Evolutionary conservation across 2,329 filamentous ascomycete genomes (phyloP).

Genomic region (Neonectria coccinea): DNA sequence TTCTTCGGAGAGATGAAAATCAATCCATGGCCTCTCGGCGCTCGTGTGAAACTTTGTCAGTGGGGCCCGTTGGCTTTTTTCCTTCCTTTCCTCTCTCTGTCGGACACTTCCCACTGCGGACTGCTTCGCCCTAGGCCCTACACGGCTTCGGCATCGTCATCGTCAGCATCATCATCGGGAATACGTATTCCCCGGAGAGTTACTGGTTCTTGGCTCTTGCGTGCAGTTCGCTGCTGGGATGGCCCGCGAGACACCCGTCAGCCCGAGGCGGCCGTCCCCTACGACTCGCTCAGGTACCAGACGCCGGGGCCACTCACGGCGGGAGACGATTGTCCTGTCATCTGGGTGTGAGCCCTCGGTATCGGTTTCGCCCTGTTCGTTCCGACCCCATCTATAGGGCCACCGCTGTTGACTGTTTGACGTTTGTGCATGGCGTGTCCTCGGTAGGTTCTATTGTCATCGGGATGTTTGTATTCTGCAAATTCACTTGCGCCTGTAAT

Average conservation of each 20-base stretch:
- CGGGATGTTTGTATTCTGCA: constrained; percentile 4
- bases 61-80: constrained; percentile 16
- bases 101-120: neutral
- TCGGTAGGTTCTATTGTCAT: neutral
- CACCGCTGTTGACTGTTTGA: neutral
- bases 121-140: neutral
- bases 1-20: neutral
- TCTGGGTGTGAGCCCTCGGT: neutral
- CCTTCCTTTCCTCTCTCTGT: neutral
- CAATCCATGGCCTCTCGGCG: neutral
- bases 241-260: neutral
- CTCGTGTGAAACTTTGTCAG: constrained; percentile 17
- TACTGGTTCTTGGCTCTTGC: neutral
- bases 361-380: neutral
- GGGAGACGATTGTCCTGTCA: neutral
- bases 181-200: constrained; percentile 8
- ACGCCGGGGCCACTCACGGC: neutral
- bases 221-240: constrained; percentile 1
- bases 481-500: constrained; percentile 7
- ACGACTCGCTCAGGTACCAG: neutral
- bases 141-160: constrained; percentile 3
- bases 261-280: neutral
- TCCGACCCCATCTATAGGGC: neutral
- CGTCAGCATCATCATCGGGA: constrained; percentile 10
- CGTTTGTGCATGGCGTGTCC: neutral